phyloP scores from a whole-genome alignment of 192 early-diverging fungal genomes.

The Lobosporangium transversale region DNA sequence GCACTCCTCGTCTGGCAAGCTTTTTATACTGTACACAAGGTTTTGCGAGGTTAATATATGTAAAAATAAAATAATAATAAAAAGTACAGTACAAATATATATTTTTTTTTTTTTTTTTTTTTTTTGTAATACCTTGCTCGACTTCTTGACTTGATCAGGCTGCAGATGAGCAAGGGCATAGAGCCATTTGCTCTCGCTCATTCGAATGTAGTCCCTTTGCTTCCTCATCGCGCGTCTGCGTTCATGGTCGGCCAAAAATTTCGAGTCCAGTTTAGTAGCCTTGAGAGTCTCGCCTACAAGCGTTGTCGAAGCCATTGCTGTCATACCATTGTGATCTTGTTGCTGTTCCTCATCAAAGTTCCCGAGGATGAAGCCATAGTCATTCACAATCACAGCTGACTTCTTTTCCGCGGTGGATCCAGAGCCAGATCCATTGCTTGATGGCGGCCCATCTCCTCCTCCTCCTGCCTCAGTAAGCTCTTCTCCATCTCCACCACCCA shows the following conservation, averaged over 20 bases:
- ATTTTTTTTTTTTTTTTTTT: too few species aligned
- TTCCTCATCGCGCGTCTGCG: conserved; percentile 23
- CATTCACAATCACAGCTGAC: conserved; percentile 12
- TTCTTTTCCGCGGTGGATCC: conserved; percentile 3
- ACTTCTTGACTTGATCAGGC: conserved; percentile 49
- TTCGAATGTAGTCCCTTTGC: conserved; percentile 29
- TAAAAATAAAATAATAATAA: too few species aligned
- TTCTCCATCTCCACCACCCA: background rate
- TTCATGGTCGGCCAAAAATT: conserved; percentile 18
- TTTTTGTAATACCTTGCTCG: conserved; percentile 51
- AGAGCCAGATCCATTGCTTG: background rate
- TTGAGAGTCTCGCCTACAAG: conserved; percentile 15
- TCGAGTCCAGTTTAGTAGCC: conserved; percentile 6
- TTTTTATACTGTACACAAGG: conserved; percentile 75
- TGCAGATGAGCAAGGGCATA: conserved; percentile 36
- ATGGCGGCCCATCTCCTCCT: background rate
- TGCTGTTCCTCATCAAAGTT: conserved; percentile 14
- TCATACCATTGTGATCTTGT: background rate
- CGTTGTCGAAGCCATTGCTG: background rate
- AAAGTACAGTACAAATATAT: too few species aligned
- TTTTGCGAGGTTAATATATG: background rate
- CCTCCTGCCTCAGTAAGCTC: background rate
- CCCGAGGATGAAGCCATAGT: conserved; percentile 40
- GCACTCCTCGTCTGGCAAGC: conserved; percentile 73
- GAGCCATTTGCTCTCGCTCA: conserved; percentile 48